Evolutionary conservation across 768 basidiomycete genomes (phyloP).

Genomic region (Tylopilus plumbeoviolaceoides): DNA sequence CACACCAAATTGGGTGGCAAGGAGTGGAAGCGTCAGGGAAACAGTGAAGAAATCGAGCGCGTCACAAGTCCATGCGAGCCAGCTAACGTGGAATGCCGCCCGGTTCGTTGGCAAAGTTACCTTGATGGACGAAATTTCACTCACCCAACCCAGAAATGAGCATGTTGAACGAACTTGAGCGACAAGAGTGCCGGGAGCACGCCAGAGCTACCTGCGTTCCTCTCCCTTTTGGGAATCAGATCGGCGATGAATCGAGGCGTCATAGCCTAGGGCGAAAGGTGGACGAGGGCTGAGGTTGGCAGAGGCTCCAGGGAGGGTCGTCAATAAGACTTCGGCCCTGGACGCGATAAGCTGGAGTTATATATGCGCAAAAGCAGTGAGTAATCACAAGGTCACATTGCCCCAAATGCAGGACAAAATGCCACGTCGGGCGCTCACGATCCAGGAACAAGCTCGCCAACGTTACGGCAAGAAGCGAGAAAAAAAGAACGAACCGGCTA

Average conservation of each 20-base stretch:
- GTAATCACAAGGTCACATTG: constrained; percentile 7
- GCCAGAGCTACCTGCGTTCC: constrained; percentile 27
- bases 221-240: constrained; percentile 48
- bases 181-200: constrained; percentile 40
- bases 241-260: constrained; percentile 39
- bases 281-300: neutral
- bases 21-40: constrained; percentile 48
- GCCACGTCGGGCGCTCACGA: constrained; percentile 1
- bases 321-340: neutral
- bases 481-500: constrained; percentile 6
- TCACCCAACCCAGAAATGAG: constrained; percentile 57
- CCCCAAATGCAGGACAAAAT: constrained; percentile 12
- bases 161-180: constrained; percentile 52
- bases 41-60: constrained; percentile 86
- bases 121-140: neutral
- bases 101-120: neutral
- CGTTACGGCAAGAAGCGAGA: constrained; percentile 13
- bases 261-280: constrained; percentile 6
- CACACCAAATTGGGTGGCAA: constrained; percentile 47
- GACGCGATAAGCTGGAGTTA: neutral
- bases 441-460: constrained; percentile 15
- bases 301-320: neutral
- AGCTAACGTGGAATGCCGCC: constrained; percentile 37
- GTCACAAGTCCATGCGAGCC: constrained; percentile 85
- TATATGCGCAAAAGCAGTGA: constrained; percentile 1